Base-by-base conservation (phyloP, 2,329 filamentous ascomycete species). In the Chaetomiaceae sp. region DNA sequence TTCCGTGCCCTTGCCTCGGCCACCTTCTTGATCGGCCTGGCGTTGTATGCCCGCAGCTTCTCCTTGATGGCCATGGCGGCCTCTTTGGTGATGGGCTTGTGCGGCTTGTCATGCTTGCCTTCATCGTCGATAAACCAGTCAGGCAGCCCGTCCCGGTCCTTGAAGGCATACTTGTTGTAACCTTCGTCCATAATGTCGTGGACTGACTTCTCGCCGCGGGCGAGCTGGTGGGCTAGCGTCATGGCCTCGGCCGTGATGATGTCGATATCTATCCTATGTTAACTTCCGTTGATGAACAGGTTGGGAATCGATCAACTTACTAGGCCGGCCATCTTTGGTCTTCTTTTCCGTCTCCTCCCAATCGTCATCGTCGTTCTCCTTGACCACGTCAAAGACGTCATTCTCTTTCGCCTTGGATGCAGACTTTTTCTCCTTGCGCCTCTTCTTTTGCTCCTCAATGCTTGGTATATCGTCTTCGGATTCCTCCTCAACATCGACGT, bases 221-320 rank as follows among this genome's bases (percentile, higher is more conserved):
- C 94, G 54, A 99, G 85, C 66, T 90, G 82, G 60, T 97, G 94
- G 0, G 94, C 95, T 14, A 99, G 79, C 0, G 92, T 95, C 94
- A 99, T 99, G 59, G 95, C 94, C 75, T 99, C 94, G 5, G 90
- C 94, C n/a, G 94, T 99, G 66, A 97, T 95, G 65, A 99, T 97
- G 68, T 97, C 90, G 71, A 99, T 95, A 67, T 96, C 91, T 79
- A 71, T 67, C 32, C 3, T n/a, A 1, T 8, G 63, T 62, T 37
- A 27, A 38, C 14, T 10, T 27, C 10, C 6, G 13, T 21, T n/a
- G n/a, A 20, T 18, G 3, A 20, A 10, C 29, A 43, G 23, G 20
- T 5, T n/a, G 8, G 32, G 14, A 38, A 16, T 23, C 1, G 10
- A 40, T 14, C 21, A 43, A 59, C 74, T 67, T 74, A 84, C 82